Conservation (phyloP, 1,284 basidiomycete species). For the Sporisorium scitamineum region DNA sequence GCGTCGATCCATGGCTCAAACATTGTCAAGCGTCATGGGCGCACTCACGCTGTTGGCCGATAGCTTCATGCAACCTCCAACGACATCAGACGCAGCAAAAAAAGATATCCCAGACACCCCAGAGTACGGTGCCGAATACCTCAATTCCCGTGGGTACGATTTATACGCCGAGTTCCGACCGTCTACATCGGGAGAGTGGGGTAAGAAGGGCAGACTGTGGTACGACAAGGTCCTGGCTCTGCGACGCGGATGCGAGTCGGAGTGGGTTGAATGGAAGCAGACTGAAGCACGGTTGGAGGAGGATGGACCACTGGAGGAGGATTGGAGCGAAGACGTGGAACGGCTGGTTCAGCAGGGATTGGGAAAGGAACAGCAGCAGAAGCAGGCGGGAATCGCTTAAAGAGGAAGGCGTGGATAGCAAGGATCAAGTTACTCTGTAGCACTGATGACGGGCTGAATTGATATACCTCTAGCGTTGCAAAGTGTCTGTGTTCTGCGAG, state of each 20-base stretch:
- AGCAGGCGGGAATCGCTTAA: neutral
- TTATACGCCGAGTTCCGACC: constrained; percentile 66
- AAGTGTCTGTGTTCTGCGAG: neutral
- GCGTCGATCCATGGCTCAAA: constrained; percentile 60
- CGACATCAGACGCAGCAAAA: neutral
- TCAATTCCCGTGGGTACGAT: constrained; percentile 58
- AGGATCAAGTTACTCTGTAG: constrained; percentile 3
- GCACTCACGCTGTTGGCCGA: constrained; percentile 63
- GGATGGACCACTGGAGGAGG: constrained; percentile 33
- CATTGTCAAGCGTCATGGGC: constrained; percentile 62
- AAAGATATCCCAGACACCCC: neutral
- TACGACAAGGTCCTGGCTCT: constrained; percentile 60
- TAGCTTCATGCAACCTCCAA: constrained; percentile 50
- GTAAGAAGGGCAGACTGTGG: constrained; percentile 60
- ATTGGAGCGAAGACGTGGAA: constrained; percentile 45
- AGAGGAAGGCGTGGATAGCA: neutral
- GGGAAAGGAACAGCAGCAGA: constrained; percentile 21
- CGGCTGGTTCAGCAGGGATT: constrained; percentile 40
- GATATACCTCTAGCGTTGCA: constrained; percentile 5
- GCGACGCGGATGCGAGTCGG: constrained; percentile 33
- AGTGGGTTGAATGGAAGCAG: constrained; percentile 29
- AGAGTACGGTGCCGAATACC: constrained; percentile 37
- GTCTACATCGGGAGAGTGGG: constrained; percentile 66
- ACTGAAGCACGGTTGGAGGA: constrained; percentile 29
- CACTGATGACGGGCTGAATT: neutral